These are phyloP conservation scores for Raphidocelis subcapitata DNA, from an alignment of 139 green algal species.

Conservation along the genomic window DNA sequence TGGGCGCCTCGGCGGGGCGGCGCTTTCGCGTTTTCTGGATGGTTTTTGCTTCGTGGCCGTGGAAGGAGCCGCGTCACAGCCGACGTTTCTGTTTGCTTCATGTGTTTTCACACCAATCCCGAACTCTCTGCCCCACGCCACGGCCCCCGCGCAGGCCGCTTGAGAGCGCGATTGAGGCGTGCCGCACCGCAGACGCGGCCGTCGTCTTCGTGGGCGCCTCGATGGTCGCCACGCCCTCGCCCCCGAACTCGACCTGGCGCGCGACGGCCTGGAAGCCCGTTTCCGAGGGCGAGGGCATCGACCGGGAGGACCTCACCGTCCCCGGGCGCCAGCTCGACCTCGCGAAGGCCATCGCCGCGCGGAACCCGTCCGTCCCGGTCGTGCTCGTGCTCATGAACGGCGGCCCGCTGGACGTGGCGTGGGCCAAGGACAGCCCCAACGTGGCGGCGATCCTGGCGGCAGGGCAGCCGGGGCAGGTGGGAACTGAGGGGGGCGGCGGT, in stretches of 20 bases:
- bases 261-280: too few species aligned
- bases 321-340: conserved; percentile 25
- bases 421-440: background rate
- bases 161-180: too few species aligned
- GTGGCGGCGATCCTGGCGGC: conserved; percentile 19
- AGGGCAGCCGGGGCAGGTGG: conserved; percentile 18
- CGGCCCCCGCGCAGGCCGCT: too few species aligned
- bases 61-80: too few species aligned
- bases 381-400: conserved; percentile 19
- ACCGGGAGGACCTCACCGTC: conserved; percentile 11
- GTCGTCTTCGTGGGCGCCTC: conserved; percentile 22
- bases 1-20: background rate
- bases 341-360: background rate
- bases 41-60: too few species aligned
- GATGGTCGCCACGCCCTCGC: conserved; percentile 1
- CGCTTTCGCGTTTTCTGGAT: background rate
- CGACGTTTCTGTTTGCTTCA: too few species aligned
- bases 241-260: too few species aligned
- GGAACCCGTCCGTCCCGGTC: conserved; percentile 4
- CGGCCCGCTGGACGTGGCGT: conserved; percentile 16
- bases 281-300: conserved; percentile 20
- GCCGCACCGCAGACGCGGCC: conserved; percentile 2
- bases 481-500: background rate
- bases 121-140: too few species aligned
- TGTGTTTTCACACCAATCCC: too few species aligned